A percentile compares a stretch with the other conserved stretches of the same genome.
Conservation (phyloP, 2,329 filamentous ascomycete species). For the Capronia americana region DNA sequence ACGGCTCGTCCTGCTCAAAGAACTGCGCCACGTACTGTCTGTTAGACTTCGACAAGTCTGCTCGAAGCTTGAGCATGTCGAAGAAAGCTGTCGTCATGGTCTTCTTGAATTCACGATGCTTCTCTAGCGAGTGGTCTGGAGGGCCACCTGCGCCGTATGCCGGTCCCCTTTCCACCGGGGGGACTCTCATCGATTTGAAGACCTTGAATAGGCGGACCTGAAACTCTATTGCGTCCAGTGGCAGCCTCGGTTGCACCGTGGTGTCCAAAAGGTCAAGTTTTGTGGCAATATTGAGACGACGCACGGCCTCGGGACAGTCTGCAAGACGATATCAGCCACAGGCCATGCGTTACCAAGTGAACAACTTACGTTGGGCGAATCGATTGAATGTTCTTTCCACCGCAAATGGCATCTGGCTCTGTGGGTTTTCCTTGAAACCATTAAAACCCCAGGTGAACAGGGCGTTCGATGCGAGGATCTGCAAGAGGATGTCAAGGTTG, state of each 20-base stretch:
- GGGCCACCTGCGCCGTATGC: neutral
- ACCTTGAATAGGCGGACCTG: neutral
- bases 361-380: neutral
- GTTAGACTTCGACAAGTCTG: neutral
- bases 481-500: neutral
- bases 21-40: neutral
- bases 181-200: neutral
- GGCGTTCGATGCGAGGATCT: neutral
- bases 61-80: neutral
- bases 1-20: neutral
- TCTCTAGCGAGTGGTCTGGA: neutral
- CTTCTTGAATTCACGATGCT: slow-evolving; percentile 1
- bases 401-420: neutral
- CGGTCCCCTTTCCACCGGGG: neutral
- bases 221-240: neutral
- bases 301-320: neutral
- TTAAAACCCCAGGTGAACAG: slow-evolving; percentile 2
- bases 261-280: neutral
- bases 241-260: neutral
- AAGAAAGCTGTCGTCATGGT: neutral
- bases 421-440: neutral
- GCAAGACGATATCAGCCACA: neutral
- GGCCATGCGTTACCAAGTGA: neutral
- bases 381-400: neutral
- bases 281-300: neutral